These are phyloP conservation scores for Phytophthora podocarpi DNA, from an alignment of 352 stramenopile genomes.

Conservation along the genomic window DNA sequence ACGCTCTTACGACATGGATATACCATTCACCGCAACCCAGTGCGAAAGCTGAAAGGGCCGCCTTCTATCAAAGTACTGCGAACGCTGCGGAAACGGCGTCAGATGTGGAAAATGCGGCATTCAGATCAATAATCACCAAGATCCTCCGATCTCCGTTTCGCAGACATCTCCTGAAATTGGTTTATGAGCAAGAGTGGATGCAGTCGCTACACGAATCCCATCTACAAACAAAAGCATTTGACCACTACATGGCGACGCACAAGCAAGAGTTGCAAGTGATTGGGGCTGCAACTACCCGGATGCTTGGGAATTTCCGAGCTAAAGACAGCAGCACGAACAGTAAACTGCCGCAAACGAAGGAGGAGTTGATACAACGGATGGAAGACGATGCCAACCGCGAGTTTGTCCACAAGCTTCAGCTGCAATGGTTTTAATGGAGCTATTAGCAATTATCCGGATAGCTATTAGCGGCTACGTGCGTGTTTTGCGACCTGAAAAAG, in stretches of 20 bases:
- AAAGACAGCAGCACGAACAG: constrained; percentile 38
- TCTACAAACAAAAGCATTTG: constrained; percentile 52
- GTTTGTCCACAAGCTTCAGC: constrained; percentile 34
- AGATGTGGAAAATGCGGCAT: constrained; percentile 1
- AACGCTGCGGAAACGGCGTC: not conserved
- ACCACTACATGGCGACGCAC: constrained; percentile 67
- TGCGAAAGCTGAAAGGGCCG: constrained; percentile 21
- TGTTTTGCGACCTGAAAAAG: not conserved
- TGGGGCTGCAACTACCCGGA: constrained; percentile 47
- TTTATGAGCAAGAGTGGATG: constrained; percentile 58
- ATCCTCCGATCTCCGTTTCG: constrained; percentile 66
- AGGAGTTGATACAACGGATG: constrained; percentile 37
- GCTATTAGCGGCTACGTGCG: not conserved
- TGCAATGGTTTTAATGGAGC: constrained; percentile 55
- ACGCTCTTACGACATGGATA: constrained; percentile 77
- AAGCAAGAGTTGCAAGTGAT: constrained; percentile 59
- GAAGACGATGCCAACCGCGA: constrained; percentile 17
- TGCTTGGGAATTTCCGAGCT: constrained; percentile 66
- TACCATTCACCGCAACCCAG: constrained; percentile 41
- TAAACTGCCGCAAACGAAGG: constrained; percentile 36
- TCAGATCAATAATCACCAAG: constrained; percentile 50
- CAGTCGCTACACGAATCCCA: constrained; percentile 68
- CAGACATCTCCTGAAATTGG: constrained; percentile 64
- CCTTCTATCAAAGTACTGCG: constrained; percentile 27
- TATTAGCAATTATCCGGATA: too few relatives aligned